These are phyloP conservation scores for Xylariaceae sp. DNA, from an alignment of 2,329 filamentous ascomycete genomes.

Conservation along the genomic window DNA sequence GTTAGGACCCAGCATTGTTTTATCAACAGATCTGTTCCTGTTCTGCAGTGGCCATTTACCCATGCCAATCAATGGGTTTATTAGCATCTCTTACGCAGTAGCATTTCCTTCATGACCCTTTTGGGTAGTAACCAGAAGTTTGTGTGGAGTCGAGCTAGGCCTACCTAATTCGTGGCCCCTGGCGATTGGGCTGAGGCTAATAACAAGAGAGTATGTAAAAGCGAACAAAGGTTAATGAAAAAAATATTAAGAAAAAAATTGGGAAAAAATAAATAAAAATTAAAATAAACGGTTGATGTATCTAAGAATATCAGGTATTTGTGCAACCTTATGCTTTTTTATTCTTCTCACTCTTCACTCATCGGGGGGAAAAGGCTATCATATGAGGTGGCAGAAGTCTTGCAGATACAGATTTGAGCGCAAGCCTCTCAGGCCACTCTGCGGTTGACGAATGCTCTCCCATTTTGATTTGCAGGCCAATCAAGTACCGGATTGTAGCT, in stretches of 20 bases:
- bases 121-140: not conserved
- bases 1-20: not conserved
- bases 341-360: too few relatives aligned
- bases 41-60: not conserved
- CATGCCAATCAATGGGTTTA: too few relatives aligned
- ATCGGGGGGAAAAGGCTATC: too few relatives aligned
- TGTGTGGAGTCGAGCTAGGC: not conserved
- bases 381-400: conserved; percentile 20
- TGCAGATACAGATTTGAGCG: conserved; percentile 8
- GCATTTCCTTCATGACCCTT: not conserved
- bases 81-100: too few relatives aligned
- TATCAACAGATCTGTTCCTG: not conserved
- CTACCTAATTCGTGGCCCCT: not conserved
- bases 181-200: not conserved
- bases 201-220: not conserved
- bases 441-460: conserved; percentile 24
- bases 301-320: too few relatives aligned
- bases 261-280: too few relatives aligned
- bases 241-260: too few relatives aligned
- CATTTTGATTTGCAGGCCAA: conserved; percentile 17
- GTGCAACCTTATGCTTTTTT: too few relatives aligned
- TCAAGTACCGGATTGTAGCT: conserved; percentile 20
- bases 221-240: too few relatives aligned
- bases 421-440: conserved; percentile 5
- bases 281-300: too few relatives aligned